Percentiles rank a stretch among this genome's conserved stretches.
phyloP scores from a whole-genome alignment of 441 rosid species.

The Codiaeum variegatum region DNA sequence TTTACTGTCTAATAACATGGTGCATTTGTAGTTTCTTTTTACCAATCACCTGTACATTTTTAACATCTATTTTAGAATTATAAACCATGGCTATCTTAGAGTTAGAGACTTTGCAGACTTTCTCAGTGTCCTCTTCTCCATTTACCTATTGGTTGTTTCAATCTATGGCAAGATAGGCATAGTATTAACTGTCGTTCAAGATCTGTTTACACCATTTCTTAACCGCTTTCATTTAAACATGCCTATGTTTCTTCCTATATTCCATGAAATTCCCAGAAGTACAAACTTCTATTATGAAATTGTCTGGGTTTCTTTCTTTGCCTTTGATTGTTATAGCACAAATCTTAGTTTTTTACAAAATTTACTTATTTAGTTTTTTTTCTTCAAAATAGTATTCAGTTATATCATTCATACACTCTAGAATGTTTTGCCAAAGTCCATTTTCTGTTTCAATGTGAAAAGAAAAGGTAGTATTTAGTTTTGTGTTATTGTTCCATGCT shows the following conservation, averaged over 20 bases:
- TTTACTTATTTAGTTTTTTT: too few species aligned
- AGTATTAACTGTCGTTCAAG: constrained; percentile 31
- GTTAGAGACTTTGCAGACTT: constrained; percentile 49
- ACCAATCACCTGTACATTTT: constrained; percentile 32
- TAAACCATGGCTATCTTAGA: constrained; percentile 31
- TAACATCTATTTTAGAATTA: constrained; percentile 33
- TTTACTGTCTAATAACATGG: constrained; percentile 77
- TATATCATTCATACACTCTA: too few species aligned
- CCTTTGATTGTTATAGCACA: too few species aligned
- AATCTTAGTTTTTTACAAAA: too few species aligned
- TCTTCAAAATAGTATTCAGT: too few species aligned
- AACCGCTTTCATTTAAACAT: constrained; percentile 60
- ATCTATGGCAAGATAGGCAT: constrained; percentile 74
- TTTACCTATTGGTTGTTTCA: constrained; percentile 50
- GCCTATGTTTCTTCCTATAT: constrained; percentile 66
- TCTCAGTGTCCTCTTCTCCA: constrained; percentile 49
- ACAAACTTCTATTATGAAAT: constrained; percentile 67
- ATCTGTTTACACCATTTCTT: constrained; percentile 75
- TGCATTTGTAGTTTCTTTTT: constrained; percentile 76
- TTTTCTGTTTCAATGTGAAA: too few species aligned
- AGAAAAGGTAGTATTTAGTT: too few species aligned
- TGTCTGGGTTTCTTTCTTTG: too few species aligned
- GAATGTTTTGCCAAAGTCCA: too few species aligned
- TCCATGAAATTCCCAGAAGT: constrained; percentile 65
- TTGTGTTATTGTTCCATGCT: too few species aligned